Evolutionary conservation across 805 yeast genomes (phyloP).

Genomic region (Phaffomyces thermotolerans): DNA sequence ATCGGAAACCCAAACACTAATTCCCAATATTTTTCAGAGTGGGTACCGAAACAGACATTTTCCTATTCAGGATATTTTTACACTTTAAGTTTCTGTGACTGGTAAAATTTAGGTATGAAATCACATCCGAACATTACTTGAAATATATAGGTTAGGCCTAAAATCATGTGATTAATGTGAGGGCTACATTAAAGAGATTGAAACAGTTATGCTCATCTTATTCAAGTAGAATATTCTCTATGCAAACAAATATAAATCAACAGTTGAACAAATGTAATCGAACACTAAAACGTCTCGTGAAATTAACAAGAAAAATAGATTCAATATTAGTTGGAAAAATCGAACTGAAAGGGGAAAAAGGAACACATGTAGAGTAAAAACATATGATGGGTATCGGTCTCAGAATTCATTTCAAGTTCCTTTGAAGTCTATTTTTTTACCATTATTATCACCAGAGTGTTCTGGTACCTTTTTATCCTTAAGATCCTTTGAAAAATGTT

Average conservation of each 20-base stretch:
- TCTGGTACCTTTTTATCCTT: conserved; percentile 1
- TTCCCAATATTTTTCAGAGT: conserved; percentile 16
- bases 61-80: conserved; percentile 5
- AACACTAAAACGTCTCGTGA: no score
- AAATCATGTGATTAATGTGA: background rate
- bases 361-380: background rate
- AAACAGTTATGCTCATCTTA: no score
- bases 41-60: conserved; percentile 13
- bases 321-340: no score
- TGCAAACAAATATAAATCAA: no score
- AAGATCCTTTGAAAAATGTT: conserved; percentile 8
- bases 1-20: conserved; percentile 8
- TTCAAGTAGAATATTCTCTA: no score
- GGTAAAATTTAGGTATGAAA: background rate
- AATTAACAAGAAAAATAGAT: no score
- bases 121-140: background rate
- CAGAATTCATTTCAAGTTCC: background rate
- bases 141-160: background rate
- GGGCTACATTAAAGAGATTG: no score
- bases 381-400: background rate
- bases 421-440: conserved; percentile 9
- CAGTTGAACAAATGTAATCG: no score
- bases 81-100: background rate
- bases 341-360: background rate
- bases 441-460: background rate